Percentiles rank a stretch among this genome's conserved stretches.
phyloP scores from a whole-genome alignment of 345 rosid genomes.

The Xanthoceras sorbifolium region DNA sequence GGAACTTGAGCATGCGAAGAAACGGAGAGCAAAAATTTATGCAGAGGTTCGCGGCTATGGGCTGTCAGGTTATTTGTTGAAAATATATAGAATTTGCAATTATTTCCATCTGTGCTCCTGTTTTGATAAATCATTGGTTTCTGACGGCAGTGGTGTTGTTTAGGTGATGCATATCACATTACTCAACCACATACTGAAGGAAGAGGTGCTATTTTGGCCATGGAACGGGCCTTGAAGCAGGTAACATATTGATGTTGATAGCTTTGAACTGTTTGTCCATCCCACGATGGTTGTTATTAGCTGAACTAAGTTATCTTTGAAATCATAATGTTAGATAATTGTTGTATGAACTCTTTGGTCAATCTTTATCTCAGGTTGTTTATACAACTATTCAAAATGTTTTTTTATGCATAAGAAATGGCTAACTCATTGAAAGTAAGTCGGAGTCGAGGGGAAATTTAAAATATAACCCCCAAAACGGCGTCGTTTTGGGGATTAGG shows the following conservation, averaged over 20 bases:
- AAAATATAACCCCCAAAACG: too few relatives aligned
- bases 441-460: too few relatives aligned
- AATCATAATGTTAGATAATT: slow-evolving; percentile 6
- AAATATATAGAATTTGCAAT: neutral
- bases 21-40: slow-evolving; percentile 81
- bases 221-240: slow-evolving; percentile 79
- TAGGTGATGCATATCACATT: slow-evolving; percentile 95
- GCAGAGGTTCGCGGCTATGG: slow-evolving; percentile 97
- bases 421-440: too few relatives aligned
- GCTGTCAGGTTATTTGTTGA: slow-evolving; percentile 75
- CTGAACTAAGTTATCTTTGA: neutral
- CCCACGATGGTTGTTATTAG: neutral
- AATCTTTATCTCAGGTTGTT: neutral
- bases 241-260: slow-evolving; percentile 31
- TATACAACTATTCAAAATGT: slow-evolving; percentile 1
- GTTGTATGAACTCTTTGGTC: slow-evolving; percentile 4
- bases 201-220: slow-evolving; percentile 88
- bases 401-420: neutral
- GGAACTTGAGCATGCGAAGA: slow-evolving; percentile 96
- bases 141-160: slow-evolving; percentile 20
- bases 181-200: slow-evolving; percentile 93
- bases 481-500: too few relatives aligned
- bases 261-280: slow-evolving; percentile 11
- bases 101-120: slow-evolving; percentile 6
- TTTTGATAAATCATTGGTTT: slow-evolving; percentile 14